These are phyloP conservation scores for Taphrina deformans DNA, from an alignment of 1,139 yeast genomes.

Conservation along the genomic window DNA sequence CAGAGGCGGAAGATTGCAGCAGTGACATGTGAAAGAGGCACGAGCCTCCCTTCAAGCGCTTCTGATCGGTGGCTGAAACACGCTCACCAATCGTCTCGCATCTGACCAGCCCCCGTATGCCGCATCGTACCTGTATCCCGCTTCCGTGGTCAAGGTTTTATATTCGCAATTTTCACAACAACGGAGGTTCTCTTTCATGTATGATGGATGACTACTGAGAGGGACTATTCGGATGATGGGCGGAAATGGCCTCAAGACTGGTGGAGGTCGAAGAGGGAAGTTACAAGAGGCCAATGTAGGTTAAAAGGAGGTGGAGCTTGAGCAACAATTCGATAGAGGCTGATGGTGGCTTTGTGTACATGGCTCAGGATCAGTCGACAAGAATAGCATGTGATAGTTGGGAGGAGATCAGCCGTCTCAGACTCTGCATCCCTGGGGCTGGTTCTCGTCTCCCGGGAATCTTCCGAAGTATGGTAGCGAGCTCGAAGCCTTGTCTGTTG, in stretches of 20 bases:
- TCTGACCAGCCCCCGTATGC: not conserved
- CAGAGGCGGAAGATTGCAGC: conserved; percentile 4
- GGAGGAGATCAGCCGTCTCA: not conserved
- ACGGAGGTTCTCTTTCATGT: no score
- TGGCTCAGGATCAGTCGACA: not conserved
- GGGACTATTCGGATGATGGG: no score
- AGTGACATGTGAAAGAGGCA: not conserved
- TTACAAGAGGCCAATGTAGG: not conserved
- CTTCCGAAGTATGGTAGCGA: no score
- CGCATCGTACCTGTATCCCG: no score
- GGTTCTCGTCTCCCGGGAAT: no score
- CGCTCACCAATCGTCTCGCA: conserved; percentile 3
- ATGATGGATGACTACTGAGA: no score
- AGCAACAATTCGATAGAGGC: not conserved
- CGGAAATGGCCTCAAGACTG: no score
- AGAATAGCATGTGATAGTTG: conserved; percentile 5
- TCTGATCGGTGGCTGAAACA: not conserved
- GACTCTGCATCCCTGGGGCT: no score
- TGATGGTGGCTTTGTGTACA: not conserved
- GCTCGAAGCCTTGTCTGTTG: no score
- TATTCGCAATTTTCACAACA: no score
- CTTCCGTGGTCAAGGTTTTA: no score
- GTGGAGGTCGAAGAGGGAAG: no score
- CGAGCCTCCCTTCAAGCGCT: not conserved
- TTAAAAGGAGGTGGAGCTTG: not conserved